Evolutionary conservation across 805 yeast species (phyloP).

Genomic region (Lachancea quebecensis): DNA sequence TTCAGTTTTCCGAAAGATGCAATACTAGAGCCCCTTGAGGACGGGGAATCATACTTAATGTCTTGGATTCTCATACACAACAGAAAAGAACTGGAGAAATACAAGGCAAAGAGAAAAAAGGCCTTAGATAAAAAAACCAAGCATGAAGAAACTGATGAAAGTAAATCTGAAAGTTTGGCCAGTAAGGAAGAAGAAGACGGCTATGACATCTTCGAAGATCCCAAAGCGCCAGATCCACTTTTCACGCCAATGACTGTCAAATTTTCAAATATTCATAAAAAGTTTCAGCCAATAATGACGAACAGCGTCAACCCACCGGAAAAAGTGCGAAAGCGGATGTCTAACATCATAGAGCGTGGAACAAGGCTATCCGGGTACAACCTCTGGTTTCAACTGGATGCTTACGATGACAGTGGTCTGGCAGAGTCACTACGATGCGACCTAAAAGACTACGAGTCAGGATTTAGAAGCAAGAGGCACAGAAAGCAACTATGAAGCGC

Average conservation of each 20-base stretch:
- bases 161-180: constrained; percentile 7
- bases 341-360: constrained; percentile 51
- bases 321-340: constrained; percentile 57
- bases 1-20: constrained; percentile 71
- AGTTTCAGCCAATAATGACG: constrained; percentile 55
- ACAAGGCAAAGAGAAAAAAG: constrained; percentile 16
- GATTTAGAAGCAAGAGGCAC: constrained; percentile 33
- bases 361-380: constrained; percentile 52
- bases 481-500: constrained; percentile 15
- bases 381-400: constrained; percentile 82
- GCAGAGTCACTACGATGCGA: constrained; percentile 60
- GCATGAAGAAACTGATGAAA: constrained; percentile 17
- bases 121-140: constrained; percentile 10
- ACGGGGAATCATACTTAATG: constrained; percentile 23
- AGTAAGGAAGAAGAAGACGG: not conserved
- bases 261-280: constrained; percentile 56
- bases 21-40: constrained; percentile 47
- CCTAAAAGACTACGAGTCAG: constrained; percentile 47
- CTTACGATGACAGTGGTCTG: constrained; percentile 56
- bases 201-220: constrained; percentile 26
- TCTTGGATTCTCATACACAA: constrained; percentile 33
- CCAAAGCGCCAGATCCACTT: constrained; percentile 34
- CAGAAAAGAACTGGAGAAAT: constrained; percentile 21
- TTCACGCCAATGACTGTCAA: constrained; percentile 61
- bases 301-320: constrained; percentile 57